phyloP scores from a whole-genome alignment of 345 rosid species.

The Melaleuca alternifolia region DNA sequence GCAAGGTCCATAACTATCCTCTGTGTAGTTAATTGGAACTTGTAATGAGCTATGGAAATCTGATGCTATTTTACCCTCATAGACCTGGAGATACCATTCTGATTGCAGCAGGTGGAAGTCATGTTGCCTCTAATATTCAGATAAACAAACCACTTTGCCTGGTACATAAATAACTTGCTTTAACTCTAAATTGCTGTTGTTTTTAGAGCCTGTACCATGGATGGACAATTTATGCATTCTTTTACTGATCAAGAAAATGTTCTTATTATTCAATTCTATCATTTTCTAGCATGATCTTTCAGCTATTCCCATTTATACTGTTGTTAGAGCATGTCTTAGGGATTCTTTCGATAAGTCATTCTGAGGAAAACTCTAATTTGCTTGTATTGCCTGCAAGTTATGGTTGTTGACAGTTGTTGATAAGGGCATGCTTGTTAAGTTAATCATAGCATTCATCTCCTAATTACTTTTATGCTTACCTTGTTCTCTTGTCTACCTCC shows the following conservation, averaged over 20 bases:
- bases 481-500: constrained; percentile 8
- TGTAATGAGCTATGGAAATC: not conserved
- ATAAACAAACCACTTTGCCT: constrained; percentile 87
- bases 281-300: not conserved
- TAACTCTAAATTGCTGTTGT: not conserved
- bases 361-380: not conserved
- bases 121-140: constrained; percentile 75
- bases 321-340: not conserved
- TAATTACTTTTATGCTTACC: not conserved
- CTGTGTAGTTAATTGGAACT: not conserved
- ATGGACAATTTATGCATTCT: not conserved
- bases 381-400: not conserved
- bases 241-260: not conserved
- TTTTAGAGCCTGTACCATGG: not conserved
- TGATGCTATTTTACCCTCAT: constrained; percentile 19
- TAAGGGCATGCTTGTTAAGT: not conserved
- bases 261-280: not conserved
- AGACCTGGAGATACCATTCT: constrained; percentile 96
- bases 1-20: constrained; percentile 56
- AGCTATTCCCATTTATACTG: not conserved
- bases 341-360: not conserved
- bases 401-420: not conserved
- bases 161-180: constrained; percentile 32
- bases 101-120: constrained; percentile 73
- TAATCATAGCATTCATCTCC: not conserved